Percentiles rank a stretch among this genome's conserved stretches.
These are phyloP conservation scores for Aspergillus brasiliensis DNA, from an alignment of 2,329 filamentous ascomycete genomes.

Conservation along the genomic window DNA sequence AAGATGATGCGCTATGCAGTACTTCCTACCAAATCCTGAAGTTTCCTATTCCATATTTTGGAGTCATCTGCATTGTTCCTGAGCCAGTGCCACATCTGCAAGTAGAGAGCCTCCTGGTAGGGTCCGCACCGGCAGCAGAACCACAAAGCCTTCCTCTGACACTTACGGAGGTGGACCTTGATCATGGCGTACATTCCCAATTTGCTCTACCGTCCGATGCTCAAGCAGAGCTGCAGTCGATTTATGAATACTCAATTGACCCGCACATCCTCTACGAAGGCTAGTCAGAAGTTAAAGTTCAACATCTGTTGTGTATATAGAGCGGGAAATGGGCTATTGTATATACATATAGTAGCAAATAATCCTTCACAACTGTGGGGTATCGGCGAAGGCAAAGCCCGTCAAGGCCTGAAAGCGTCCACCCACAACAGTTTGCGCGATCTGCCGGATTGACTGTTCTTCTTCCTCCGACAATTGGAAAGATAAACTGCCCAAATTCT, in stretches of 20 bases:
- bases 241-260: no score
- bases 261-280: no score
- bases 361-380: not conserved
- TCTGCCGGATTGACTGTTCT: slow-evolving; percentile 13
- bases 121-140: no score
- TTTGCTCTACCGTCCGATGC: no score
- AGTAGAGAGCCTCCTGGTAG: not conserved
- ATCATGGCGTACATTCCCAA: no score
- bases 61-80: not conserved
- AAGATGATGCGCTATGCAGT: not conserved
- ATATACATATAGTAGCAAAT: no score
- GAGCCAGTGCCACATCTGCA: not conserved
- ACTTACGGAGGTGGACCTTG: no score
- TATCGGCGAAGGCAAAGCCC: not conserved
- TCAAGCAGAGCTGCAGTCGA: not conserved
- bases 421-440: slow-evolving; percentile 11
- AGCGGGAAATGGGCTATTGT: no score
- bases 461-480: slow-evolving; percentile 20
- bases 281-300: no score
- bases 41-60: not conserved
- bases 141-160: no score
- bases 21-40: not conserved
- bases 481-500: slow-evolving; percentile 40
- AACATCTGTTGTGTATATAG: no score
- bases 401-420: slow-evolving; percentile 13